Conservation (phyloP, 2,329 filamentous ascomycete genomes). For the Penicillium sp. region DNA sequence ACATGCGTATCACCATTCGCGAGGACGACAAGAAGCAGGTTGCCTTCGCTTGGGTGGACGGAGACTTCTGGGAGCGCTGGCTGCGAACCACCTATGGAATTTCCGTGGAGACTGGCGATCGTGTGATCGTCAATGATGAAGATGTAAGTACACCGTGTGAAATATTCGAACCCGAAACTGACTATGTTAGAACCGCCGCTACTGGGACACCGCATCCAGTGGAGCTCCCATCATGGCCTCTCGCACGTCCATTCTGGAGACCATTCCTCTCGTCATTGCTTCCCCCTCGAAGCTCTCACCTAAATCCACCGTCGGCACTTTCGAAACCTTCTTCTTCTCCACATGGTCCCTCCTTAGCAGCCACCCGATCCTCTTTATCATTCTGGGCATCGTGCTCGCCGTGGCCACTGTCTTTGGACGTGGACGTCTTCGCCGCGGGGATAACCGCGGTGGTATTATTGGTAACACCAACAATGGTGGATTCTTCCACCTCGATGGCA, state of each 20-base stretch:
- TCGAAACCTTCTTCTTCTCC: constrained; percentile 50
- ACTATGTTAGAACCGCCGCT: constrained; percentile 72
- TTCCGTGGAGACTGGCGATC: constrained; percentile 80
- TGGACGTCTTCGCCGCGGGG: constrained; percentile 32
- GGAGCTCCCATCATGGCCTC: constrained; percentile 88
- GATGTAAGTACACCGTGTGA: constrained; percentile 65
- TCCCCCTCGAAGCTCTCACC: constrained; percentile 50
- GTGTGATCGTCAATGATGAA: constrained; percentile 95
- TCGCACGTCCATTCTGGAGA: constrained; percentile 88
- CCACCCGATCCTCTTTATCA: constrained; percentile 46
- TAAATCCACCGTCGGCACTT: constrained; percentile 51
- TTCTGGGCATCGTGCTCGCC: constrained; percentile 40
- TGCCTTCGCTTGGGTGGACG: constrained; percentile 95
- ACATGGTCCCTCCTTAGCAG: constrained; percentile 44
- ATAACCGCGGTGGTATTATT: constrained; percentile 36
- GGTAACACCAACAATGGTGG: constrained; percentile 39
- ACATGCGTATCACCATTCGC: constrained; percentile 87
- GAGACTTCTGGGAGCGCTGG: constrained; percentile 97
- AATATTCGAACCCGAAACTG: constrained; percentile 9
- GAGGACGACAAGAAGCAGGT: constrained; percentile 85
- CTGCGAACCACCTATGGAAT: constrained; percentile 92
- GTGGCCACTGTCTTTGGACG: constrained; percentile 37
- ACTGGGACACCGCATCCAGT: constrained; percentile 90
- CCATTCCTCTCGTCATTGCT: constrained; percentile 56
- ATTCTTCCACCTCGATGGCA: constrained; percentile 52